Conservation (phyloP, 768 basidiomycete genomes). For the Kondoa subrosea region DNA sequence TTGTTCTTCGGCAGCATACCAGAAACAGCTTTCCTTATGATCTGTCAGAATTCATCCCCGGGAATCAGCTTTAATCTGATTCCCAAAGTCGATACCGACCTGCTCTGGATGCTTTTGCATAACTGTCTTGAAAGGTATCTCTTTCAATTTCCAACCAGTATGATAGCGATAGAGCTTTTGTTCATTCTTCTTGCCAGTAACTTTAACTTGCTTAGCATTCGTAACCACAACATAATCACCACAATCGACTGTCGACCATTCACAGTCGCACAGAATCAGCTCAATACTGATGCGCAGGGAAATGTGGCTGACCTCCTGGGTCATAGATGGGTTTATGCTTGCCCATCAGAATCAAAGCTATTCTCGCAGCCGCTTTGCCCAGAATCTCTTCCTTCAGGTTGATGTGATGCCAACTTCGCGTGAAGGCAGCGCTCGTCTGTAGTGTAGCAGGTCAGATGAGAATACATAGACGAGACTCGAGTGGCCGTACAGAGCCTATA, state of each 20-base stretch:
- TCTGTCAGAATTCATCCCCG: conserved; percentile 38
- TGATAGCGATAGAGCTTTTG: conserved; percentile 79
- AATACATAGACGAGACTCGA: not conserved
- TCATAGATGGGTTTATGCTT: conserved; percentile 98
- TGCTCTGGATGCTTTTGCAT: conserved; percentile 73
- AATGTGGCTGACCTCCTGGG: conserved; percentile 49
- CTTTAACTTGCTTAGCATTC: conserved; percentile 61
- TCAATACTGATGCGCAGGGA: not conserved
- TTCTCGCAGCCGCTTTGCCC: conserved; percentile 82
- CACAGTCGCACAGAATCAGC: conserved; percentile 4
- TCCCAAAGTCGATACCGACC: conserved; percentile 35
- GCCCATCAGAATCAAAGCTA: conserved; percentile 92
- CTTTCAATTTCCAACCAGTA: conserved; percentile 84
- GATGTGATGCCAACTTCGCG: conserved; percentile 91
- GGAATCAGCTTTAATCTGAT: not conserved
- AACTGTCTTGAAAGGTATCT: conserved; percentile 69
- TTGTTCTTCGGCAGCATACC: conserved; percentile 99
- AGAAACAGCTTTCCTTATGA: conserved; percentile 85
- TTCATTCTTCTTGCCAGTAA: conserved; percentile 74
- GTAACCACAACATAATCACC: conserved; percentile 97
- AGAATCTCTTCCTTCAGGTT: conserved; percentile 79
- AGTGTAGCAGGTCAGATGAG: not conserved
- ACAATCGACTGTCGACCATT: conserved; percentile 55
- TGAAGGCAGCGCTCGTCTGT: conserved; percentile 86
- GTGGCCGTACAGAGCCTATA: conserved; percentile 17